Evolutionary conservation across 2,329 filamentous ascomycete species (phyloP).

Genomic region (Aspergillus ochraceoroseus): DNA sequence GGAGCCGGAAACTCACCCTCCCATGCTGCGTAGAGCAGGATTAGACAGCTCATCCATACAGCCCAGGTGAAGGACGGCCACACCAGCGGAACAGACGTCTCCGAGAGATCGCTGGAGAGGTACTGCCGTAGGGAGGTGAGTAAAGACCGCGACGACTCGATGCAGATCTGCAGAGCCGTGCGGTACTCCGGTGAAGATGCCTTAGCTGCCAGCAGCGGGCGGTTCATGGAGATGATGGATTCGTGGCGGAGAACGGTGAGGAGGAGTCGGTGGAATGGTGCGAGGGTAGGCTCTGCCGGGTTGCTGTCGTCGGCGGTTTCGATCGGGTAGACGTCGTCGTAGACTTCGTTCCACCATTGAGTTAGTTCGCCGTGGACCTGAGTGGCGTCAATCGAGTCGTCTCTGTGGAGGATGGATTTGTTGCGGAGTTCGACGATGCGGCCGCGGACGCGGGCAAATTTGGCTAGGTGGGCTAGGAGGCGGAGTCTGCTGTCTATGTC

Average conservation of each 20-base stretch:
- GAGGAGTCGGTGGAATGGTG: slow-evolving; percentile 40
- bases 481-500: slow-evolving; percentile 28
- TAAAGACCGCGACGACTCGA: slow-evolving; percentile 48
- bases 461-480: slow-evolving; percentile 42
- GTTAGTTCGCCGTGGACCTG: slow-evolving; percentile 49
- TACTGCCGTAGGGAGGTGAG: slow-evolving; percentile 40
- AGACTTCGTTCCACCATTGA: slow-evolving; percentile 53
- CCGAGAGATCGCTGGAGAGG: slow-evolving; percentile 12
- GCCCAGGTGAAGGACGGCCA: slow-evolving; percentile 54
- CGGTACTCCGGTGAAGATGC: slow-evolving; percentile 36
- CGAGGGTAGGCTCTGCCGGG: slow-evolving; percentile 18
- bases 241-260: slow-evolving; percentile 48
- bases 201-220: slow-evolving; percentile 48
- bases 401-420: slow-evolving; percentile 47
- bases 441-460: slow-evolving; percentile 49
- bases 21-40: slow-evolving; percentile 49
- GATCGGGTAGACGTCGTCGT: slow-evolving; percentile 46
- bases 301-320: slow-evolving; percentile 14
- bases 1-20: slow-evolving; percentile 41
- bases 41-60: slow-evolving; percentile 52
- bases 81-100: slow-evolving; percentile 32
- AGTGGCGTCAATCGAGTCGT: slow-evolving; percentile 42
- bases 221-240: slow-evolving; percentile 49
- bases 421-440: slow-evolving; percentile 52
- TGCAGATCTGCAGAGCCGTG: slow-evolving; percentile 49